These are phyloP conservation scores for Tetrahymena borealis DNA, from an alignment of 73 alveolate species.

Conservation along the genomic window DNA sequence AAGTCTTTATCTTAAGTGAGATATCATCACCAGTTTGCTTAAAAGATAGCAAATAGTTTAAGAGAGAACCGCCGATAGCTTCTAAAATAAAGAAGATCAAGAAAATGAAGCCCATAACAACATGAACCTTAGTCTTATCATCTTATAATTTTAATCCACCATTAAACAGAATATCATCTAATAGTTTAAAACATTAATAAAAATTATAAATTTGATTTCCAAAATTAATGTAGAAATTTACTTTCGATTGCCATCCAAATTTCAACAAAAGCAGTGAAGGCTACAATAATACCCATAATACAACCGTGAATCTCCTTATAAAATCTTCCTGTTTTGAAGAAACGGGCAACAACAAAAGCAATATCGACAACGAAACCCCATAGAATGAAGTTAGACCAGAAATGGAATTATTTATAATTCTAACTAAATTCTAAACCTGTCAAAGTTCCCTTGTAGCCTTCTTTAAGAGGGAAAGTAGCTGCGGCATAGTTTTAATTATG, in stretches of 20 bases:
- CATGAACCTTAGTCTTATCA: neutral
- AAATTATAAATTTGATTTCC: neutral
- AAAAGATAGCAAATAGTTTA: neutral
- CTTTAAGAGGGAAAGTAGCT: neutral
- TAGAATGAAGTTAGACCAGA: neutral
- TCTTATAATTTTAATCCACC: neutral
- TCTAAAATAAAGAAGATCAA: neutral
- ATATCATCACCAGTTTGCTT: neutral
- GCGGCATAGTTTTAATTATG: neutral
- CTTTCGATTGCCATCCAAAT: neutral
- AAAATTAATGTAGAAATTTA: neutral
- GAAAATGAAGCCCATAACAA: neutral
- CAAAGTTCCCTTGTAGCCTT: neutral
- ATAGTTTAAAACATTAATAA: neutral
- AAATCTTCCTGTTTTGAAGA: neutral
- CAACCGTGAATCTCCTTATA: neutral
- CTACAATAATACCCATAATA: neutral
- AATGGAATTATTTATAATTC: neutral
- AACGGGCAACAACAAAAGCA: neutral
- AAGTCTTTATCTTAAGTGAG: neutral
- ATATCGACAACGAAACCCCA: neutral
- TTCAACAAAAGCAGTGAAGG: neutral
- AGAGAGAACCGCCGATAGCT: neutral
- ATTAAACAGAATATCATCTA: neutral
- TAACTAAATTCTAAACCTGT: neutral